Evolutionary conservation across 257 asterid genomes (phyloP), one percentile per base, ranked within the genome.

Genomic region (Paulownia fortunei): DNA sequence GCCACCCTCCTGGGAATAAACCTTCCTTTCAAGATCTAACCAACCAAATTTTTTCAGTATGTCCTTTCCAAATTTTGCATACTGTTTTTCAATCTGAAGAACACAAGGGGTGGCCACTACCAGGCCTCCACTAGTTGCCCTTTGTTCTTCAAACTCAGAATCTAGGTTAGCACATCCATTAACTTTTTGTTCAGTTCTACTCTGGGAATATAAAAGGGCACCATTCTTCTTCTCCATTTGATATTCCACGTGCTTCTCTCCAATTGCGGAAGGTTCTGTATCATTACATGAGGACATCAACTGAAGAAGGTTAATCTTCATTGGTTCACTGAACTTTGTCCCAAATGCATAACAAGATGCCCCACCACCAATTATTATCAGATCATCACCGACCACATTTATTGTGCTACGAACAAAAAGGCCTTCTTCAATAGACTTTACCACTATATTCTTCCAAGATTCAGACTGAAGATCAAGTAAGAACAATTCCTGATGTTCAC

Each of bases 301-400:
- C 15, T 87, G 89, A 59, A 71, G 88, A 86, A 93, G 80, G 84
- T 87, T 61, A 42, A 91, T 83, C 83, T 87, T 88, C 88, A 86
- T 73, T 26, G 98, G 97, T 80, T 82, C 92, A 55, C 92, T 93
- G 93, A 96, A 96, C 86, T 90, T 93, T 24, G 99, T 93, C 64
- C 99, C 99, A 82, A 96, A 96, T 66, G 99, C 99, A 77, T 93
- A 96, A 85, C 99, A 96, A 77, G 99, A 81, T 12, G 97, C 97
- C 51, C 99, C 99, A 23, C 99, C 99, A 79, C 99, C 98, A 79
- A 92, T 80, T 84, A 93, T 83, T 55, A 93, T 72, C 54, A 96
- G 79, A 81, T 87, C 83, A 83, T 87, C 84, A 60, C 93, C 96
- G 24, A 92, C 78, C 27, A 89, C 84, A 79, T 61, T 92, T 63